Percentiles rank a stretch among this genome's conserved stretches.
Conservation (phyloP, 192 early-diverging fungal genomes). For the Phycomyces nitens region DNA sequence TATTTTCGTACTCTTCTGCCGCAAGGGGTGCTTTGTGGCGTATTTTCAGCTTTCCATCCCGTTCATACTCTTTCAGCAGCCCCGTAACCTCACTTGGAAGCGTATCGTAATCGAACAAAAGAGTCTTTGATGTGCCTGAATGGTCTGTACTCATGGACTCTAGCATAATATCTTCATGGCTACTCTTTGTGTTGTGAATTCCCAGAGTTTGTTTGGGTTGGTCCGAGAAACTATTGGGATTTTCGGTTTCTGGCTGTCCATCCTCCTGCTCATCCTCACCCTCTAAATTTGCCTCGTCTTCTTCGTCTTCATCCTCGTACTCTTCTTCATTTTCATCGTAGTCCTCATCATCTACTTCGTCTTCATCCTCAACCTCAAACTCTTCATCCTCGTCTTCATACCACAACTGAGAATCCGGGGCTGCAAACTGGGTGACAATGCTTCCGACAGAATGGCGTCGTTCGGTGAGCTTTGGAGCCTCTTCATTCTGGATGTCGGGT, state of each 20-base stretch:
- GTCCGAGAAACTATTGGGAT: too few relatives aligned
- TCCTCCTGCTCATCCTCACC: background rate
- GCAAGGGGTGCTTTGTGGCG: background rate
- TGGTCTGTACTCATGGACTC: too few relatives aligned
- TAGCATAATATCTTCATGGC: background rate
- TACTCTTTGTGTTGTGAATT: background rate
- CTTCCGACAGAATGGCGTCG: too few relatives aligned
- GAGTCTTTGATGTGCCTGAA: background rate
- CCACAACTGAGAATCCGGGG: too few relatives aligned
- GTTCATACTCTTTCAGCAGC: slow-evolving; percentile 12
- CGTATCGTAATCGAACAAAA: slow-evolving; percentile 21
- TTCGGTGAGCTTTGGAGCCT: too few relatives aligned
- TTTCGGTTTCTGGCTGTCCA: background rate
- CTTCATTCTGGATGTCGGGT: too few relatives aligned
- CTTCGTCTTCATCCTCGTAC: background rate
- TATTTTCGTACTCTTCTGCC: slow-evolving; percentile 6
- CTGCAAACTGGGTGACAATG: too few relatives aligned
- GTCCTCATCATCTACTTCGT: background rate
- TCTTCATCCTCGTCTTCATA: too few relatives aligned
- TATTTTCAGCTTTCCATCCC: background rate
- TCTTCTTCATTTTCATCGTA: background rate
- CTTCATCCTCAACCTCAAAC: background rate
- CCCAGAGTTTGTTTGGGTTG: background rate
- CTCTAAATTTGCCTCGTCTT: background rate
- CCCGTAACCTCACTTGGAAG: slow-evolving; percentile 8